Evolutionary conservation across 768 basidiomycete genomes (phyloP), one percentile per base, ranked within the genome.

Genomic region (Rhodotorula sphaerocarpa): DNA sequence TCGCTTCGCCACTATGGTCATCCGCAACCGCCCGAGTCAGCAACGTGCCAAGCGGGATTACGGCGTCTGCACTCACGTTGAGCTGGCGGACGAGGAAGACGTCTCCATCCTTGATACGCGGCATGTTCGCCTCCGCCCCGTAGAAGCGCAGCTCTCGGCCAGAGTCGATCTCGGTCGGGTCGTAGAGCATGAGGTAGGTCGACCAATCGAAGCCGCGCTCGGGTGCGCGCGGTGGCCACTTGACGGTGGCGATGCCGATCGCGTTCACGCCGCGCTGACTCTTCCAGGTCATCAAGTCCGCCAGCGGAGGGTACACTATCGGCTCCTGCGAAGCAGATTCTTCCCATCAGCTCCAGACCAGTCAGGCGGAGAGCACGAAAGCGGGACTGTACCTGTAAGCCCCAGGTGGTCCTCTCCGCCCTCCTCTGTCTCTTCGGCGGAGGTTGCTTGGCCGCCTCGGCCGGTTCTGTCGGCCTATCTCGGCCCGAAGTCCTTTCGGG

Each of bases 51-150:
- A 18, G 15, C 1, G 15, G n/a, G 20, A 4, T 9, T 36, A 7
- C 23, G 5, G 2, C 7, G 15, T 25, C 27, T 16, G 20, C 23
- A 39, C 63, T 18, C 18, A 65, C 63, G 30, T 65, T 56, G n/a
- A 65, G 23, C 2, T 31, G 7, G 28, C 59, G 63, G 1, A 65
- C 2, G 10, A 65, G 36, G 23, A 60, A 23, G 28, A 65, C 46
- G 44, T 65, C 63, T 34, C 63, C 63, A 30, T 59, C 39, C 5
- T 56, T 11, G 27, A 50, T 7, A 10, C 21, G 16, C 2, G 54
- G 58, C 3, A 51, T 5, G 15, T 55, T 6, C 10, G 27, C 2
- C 16, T 47, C 45, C 3, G 0, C 15, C 5, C 42, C 55, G 44
- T 53, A 63, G 51, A 21, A 47, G 18, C 21, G 7, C 7, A 63